phyloP scores from a whole-genome alignment of 768 basidiomycete species.

The Phaffia australis region DNA sequence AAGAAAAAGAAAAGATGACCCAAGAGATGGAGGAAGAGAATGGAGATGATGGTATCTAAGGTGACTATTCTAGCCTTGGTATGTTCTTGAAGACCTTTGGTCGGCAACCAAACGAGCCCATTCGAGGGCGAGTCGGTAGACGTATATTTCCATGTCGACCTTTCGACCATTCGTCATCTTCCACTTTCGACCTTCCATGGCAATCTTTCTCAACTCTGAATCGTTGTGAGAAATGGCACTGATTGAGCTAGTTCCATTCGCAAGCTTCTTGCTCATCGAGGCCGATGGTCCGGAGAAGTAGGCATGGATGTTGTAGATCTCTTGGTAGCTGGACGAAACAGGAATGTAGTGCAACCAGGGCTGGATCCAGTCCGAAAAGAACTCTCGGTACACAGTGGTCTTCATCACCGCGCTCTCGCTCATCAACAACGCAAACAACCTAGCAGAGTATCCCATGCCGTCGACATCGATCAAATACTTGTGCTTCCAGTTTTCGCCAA shows the following conservation, averaged over 20 bases:
- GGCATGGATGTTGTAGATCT: slow-evolving; percentile 77
- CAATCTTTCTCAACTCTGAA: slow-evolving; percentile 63
- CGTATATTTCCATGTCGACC: slow-evolving; percentile 83
- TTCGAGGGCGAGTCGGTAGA: slow-evolving; percentile 76
- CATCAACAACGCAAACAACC: slow-evolving; percentile 58
- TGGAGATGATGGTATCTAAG: neutral
- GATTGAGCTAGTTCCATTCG: slow-evolving; percentile 41
- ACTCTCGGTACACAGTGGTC: slow-evolving; percentile 82
- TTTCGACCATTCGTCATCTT: slow-evolving; percentile 68
- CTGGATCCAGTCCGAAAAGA: slow-evolving; percentile 80
- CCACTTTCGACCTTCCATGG: slow-evolving; percentile 87
- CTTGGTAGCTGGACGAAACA: slow-evolving; percentile 57
- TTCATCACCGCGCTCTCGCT: slow-evolving; percentile 86
- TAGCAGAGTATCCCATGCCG: slow-evolving; percentile 87
- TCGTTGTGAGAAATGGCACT: slow-evolving; percentile 39
- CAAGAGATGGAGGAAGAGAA: slow-evolving; percentile 7
- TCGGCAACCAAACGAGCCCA: slow-evolving; percentile 78
- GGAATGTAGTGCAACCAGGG: slow-evolving; percentile 97
- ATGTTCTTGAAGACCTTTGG: slow-evolving; percentile 53
- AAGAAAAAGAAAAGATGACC: neutral
- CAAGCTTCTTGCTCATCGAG: slow-evolving; percentile 45
- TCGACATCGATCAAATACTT: slow-evolving; percentile 88
- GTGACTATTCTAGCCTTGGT: neutral
- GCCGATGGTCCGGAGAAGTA: slow-evolving; percentile 80
- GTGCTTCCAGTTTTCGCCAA: slow-evolving; percentile 83